A percentile compares a stretch with the other conserved stretches of the same genome.
Conservation (phyloP, 495 filamentous ascomycete genomes). For the Xylaria longipes region DNA sequence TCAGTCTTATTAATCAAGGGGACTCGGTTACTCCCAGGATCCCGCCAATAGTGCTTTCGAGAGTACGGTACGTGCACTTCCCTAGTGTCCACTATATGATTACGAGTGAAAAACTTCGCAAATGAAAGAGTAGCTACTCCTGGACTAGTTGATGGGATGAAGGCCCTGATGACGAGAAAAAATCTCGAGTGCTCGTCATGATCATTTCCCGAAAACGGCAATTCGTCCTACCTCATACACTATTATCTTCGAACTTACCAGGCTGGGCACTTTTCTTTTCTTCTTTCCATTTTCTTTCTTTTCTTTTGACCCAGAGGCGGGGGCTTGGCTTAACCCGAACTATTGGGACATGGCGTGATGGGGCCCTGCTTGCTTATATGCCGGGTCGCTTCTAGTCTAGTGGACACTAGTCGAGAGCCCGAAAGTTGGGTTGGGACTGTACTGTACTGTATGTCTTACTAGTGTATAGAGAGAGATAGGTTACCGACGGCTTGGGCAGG, state of each 20-base stretch:
- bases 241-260: neutral
- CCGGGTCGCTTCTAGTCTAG: neutral
- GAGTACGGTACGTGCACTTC: neutral
- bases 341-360: conserved; percentile 20
- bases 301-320: neutral
- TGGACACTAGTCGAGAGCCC: neutral
- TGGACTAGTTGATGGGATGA: conserved; percentile 5
- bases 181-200: neutral
- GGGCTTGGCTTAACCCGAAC: conserved; percentile 1
- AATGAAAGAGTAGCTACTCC: neutral
- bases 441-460: neutral
- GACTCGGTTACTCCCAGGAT: neutral
- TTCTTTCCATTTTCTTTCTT: neutral
- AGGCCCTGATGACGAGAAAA: neutral
- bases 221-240: neutral
- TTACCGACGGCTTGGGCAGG: conserved; percentile 2
- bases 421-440: neutral
- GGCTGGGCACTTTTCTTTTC: neutral
- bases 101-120: neutral
- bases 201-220: conserved; percentile 13
- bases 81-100: neutral
- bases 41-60: neutral
- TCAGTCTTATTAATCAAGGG: conserved; percentile 9
- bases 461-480: neutral
- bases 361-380: neutral